Base-by-base conservation (phyloP, 768 basidiomycete genomes). In the Amanita muscaria region DNA sequence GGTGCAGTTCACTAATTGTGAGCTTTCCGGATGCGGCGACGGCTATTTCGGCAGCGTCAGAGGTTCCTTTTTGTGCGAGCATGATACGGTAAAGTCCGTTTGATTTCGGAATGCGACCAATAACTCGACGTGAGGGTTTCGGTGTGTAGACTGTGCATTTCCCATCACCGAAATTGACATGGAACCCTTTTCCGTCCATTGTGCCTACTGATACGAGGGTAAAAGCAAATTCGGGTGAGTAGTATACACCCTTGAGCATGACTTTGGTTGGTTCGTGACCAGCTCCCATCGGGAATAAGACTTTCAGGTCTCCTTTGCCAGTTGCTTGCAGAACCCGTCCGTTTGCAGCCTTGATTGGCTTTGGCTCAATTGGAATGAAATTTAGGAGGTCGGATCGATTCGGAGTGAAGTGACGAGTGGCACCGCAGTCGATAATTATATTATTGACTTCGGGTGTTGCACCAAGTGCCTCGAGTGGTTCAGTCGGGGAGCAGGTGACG, bases 361-460 rank as follows among this genome's bases (percentile, higher is more conserved):
- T 39, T 9, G 50, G 55, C 0, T 39, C 31, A 16, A 56, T 53
- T 38, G 49, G 34, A 1, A 16, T 11, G 41, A 51, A 65, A 35
- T 58, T 59, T 24, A 51, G 25, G 48, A 69, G 60, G 15, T 49
- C 44, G 14, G 50, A 19, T 6, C 54, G 43, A 37, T 59, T 51
- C 1, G 61, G 64, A 4, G 60, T 56, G 52, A 67, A 64, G 39
- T 67, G 64, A 15, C 49, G 50, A 8, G 49, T 61, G 6, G 64
- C 58, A 24, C 67, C 62, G 41, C 61, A 59, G 50, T 68, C 60
- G 18, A 59, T 49, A 16, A 58, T 58, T 37, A 50, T 43, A 19
- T 41, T 44, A 8, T 29, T 21, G 19, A 18, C 4, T 33, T 15
- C 12, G 16, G 29, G 30, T 31, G 30, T 14, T 4, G 41, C 16